Evolutionary conservation across 2,329 filamentous ascomycete genomes (phyloP).

Genomic region (Penicillium sp.): DNA sequence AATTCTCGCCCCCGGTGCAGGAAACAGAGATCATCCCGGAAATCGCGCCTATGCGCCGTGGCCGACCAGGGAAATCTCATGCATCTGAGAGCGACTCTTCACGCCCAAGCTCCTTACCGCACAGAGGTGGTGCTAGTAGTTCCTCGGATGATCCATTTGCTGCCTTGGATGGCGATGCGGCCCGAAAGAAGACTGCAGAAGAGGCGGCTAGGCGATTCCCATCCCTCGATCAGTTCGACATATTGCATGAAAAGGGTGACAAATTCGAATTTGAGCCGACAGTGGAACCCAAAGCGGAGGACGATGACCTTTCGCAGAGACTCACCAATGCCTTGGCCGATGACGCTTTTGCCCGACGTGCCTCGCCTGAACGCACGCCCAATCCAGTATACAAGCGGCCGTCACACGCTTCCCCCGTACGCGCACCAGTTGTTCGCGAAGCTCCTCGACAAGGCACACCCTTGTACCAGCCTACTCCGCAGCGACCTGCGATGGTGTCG

Average conservation of each 20-base stretch:
- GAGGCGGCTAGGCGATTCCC: conserved; percentile 86
- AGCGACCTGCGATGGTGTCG: conserved; percentile 60
- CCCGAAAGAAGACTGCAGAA: conserved; percentile 59
- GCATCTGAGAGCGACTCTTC: conserved; percentile 48
- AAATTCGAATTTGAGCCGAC: conserved; percentile 79
- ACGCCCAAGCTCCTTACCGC: conserved; percentile 68
- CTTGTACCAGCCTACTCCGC: conserved; percentile 48
- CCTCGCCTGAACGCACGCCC: conserved; percentile 35
- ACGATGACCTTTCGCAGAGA: conserved; percentile 62
- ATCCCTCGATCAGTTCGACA: conserved; percentile 86
- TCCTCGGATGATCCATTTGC: conserved; percentile 83
- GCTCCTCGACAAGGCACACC: conserved; percentile 32
- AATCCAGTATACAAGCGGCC: conserved; percentile 28
- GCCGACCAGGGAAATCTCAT: conserved; percentile 63
- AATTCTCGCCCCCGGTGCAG: conserved; percentile 74
- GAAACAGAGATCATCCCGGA: conserved; percentile 77
- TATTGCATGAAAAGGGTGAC: conserved; percentile 79
- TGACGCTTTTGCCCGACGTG: conserved; percentile 69
- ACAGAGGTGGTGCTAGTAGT: conserved; percentile 51
- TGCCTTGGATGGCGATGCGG: conserved; percentile 72
- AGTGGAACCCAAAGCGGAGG: conserved; percentile 44
- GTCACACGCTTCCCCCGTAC: conserved; percentile 28
- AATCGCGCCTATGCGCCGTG: conserved; percentile 90
- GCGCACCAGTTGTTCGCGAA: conserved; percentile 26
- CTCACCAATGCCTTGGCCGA: conserved; percentile 79